phyloP scores from a whole-genome alignment of 1,139 yeast species.

The Candida dubliniensis region DNA sequence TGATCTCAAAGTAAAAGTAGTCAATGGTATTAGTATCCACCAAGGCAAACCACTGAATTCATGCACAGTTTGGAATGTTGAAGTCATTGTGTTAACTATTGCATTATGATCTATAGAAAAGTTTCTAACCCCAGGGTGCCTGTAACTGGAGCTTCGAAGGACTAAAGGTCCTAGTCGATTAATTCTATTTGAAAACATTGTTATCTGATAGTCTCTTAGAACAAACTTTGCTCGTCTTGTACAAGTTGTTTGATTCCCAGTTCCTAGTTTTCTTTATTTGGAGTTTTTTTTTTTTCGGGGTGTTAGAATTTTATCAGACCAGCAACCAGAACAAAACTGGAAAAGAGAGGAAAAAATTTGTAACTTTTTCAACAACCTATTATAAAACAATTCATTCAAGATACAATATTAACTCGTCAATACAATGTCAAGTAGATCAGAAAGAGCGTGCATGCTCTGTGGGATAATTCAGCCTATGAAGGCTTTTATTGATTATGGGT shows the following conservation, averaged over 20 bases:
- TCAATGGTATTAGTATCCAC: conserved; percentile 76
- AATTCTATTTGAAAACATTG: not conserved
- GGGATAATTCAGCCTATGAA: conserved; percentile 82
- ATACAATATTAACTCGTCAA: not conserved
- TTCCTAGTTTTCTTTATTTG: not conserved
- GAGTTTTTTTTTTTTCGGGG: no score
- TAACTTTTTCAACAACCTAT: not conserved
- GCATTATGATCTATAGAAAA: conserved; percentile 16
- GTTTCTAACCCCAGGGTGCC: conserved; percentile 7
- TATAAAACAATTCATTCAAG: not conserved
- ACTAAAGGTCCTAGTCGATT: not conserved
- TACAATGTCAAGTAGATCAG: conserved; percentile 62
- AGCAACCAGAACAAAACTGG: not conserved
- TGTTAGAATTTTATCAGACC: no score
- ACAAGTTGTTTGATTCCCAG: no score
- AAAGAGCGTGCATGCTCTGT: conserved; percentile 97
- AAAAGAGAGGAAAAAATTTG: not conserved
- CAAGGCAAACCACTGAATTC: conserved; percentile 68
- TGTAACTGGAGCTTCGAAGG: not conserved
- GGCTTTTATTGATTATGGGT: conserved; percentile 77
- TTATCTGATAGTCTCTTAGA: no score
- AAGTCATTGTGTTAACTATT: conserved; percentile 37
- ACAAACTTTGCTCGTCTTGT: no score
- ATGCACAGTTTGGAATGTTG: conserved; percentile 50
- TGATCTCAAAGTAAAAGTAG: conserved; percentile 66